These are phyloP conservation scores for Beauveria asiatica DNA, from an alignment of 2,329 filamentous ascomycete species.

Conservation along the genomic window DNA sequence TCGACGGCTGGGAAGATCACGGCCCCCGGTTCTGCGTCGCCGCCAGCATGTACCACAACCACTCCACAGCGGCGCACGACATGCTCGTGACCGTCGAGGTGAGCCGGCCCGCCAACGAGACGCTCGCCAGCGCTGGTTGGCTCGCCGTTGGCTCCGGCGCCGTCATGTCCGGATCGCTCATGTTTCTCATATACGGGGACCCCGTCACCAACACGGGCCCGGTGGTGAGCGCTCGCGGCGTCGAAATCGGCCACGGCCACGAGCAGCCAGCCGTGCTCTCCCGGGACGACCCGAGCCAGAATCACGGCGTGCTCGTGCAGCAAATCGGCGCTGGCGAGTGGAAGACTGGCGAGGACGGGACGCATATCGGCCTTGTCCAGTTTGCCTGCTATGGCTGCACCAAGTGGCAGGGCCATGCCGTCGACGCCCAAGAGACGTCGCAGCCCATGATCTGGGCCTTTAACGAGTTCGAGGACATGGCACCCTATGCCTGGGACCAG, in stretches of 20 bases:
- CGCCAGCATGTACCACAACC: conserved; percentile 11
- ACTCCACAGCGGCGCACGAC: conserved; percentile 10
- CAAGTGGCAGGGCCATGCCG: conserved; percentile 4
- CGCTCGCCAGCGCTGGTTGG: conserved; percentile 7
- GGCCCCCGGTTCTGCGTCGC: conserved; percentile 8
- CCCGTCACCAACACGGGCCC: neutral
- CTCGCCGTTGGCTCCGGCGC: conserved; percentile 8
- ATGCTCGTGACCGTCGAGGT: conserved; percentile 10
- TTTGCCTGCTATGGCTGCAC: conserved; percentile 9
- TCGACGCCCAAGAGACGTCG: conserved; percentile 1
- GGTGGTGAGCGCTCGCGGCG: conserved; percentile 9
- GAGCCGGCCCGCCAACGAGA: neutral
- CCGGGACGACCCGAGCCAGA: neutral
- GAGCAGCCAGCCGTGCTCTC: neutral
- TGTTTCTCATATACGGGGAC: conserved; percentile 13
- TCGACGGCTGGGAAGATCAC: neutral
- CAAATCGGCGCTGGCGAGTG: conserved; percentile 5
- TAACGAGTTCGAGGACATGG: conserved; percentile 8
- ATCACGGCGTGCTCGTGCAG: conserved; percentile 5
- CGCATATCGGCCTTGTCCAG: neutral
- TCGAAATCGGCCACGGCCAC: neutral
- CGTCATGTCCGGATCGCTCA: conserved; percentile 9
- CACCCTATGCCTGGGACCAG: conserved; percentile 7
- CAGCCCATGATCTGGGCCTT: conserved; percentile 10
- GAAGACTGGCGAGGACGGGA: neutral